A percentile compares a stretch with the other conserved stretches of the same genome.
phyloP scores from a whole-genome alignment of 352 stramenopile genomes.

The Pythium diclinum region DNA sequence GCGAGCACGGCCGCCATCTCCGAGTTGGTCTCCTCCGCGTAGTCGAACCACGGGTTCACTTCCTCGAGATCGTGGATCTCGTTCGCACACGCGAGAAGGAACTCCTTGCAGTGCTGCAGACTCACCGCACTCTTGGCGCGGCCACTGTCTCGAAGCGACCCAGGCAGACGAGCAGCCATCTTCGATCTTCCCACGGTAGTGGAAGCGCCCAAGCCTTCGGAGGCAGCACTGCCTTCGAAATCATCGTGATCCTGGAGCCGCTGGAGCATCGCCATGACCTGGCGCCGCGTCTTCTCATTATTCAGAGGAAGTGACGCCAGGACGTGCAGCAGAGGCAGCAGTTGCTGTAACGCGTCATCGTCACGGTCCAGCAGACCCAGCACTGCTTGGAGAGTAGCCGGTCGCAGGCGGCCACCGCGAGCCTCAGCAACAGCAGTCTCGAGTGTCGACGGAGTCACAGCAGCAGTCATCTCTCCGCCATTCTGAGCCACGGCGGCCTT shows the following conservation, averaged over 20 bases:
- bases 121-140: conserved; percentile 40
- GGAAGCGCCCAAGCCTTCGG: neutral
- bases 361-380: conserved; percentile 57
- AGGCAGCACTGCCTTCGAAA: neutral
- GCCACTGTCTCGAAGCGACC: conserved; percentile 28
- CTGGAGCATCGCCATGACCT: conserved; percentile 42
- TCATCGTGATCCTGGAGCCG: conserved; percentile 20
- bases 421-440: neutral
- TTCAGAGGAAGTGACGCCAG: conserved; percentile 43
- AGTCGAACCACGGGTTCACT: conserved; percentile 65
- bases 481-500: conserved; percentile 14
- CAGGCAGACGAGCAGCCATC: neutral
- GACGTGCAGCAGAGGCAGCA: conserved; percentile 49
- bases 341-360: conserved; percentile 38
- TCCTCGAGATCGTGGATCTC: conserved; percentile 81
- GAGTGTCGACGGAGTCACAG: neutral
- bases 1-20: conserved; percentile 12
- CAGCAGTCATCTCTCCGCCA: neutral
- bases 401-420: conserved; percentile 6
- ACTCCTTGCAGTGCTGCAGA: conserved; percentile 58
- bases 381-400: conserved; percentile 55
- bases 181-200: neutral
- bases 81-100: conserved; percentile 72
- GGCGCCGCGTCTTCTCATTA: conserved; percentile 32
- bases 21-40: conserved; percentile 50